Conservation (phyloP, 768 basidiomycete genomes). For the Lyophyllum decastes region DNA sequence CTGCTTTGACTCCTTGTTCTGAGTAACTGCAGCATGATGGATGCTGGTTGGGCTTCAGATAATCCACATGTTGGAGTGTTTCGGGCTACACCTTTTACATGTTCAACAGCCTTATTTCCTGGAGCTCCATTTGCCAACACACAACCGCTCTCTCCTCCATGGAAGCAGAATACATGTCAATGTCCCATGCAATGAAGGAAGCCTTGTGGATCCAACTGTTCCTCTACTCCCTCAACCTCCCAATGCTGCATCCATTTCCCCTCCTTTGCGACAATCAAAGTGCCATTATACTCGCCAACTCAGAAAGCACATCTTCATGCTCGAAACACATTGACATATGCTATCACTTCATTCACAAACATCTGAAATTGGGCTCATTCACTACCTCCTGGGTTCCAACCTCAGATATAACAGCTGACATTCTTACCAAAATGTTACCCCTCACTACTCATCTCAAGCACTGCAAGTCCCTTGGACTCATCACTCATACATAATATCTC, state of each 20-base stretch:
- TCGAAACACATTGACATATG: constrained; percentile 21
- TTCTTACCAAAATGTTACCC: constrained; percentile 39
- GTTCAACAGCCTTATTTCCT: neutral
- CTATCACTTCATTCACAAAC: constrained; percentile 38
- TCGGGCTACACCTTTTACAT: neutral
- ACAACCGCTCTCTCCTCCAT: neutral
- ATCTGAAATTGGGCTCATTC: constrained; percentile 17
- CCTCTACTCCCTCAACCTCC: constrained; percentile 7
- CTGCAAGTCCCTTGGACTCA: constrained; percentile 11
- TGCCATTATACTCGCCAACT: neutral
- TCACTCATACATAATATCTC: neutral
- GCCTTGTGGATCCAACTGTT: constrained; percentile 11
- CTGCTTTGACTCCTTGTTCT: neutral
- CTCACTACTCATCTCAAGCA: constrained; percentile 13
- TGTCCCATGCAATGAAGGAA: neutral
- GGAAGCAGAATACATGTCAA: neutral
- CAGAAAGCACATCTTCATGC: constrained; percentile 23
- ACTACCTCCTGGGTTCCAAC: constrained; percentile 31
- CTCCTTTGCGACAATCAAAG: constrained; percentile 24
- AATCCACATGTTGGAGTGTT: neutral
- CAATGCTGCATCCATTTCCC: constrained; percentile 16
- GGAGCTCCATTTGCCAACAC: neutral
- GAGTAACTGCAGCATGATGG: neutral
- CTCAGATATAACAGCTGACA: constrained; percentile 34
- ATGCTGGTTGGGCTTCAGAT: neutral